These are phyloP conservation scores for Plectosphaerella sp. DNA, from an alignment of 2,329 filamentous ascomycete species.

Conservation along the genomic window DNA sequence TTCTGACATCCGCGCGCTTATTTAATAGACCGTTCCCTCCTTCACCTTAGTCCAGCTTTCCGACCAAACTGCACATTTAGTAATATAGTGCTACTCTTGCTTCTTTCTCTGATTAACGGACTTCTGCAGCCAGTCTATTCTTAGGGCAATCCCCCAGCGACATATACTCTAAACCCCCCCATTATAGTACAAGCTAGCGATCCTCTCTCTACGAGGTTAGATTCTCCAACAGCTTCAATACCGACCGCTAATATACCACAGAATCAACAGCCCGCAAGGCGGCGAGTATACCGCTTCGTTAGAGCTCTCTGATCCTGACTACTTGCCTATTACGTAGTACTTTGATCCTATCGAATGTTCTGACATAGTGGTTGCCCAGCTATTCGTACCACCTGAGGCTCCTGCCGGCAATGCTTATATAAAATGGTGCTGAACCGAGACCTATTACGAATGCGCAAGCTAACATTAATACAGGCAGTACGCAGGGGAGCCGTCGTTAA, in stretches of 20 bases:
- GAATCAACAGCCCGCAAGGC: not conserved
- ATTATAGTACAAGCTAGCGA: not conserved
- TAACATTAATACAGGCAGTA: not conserved
- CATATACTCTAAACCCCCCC: not conserved
- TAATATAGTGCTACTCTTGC: not conserved
- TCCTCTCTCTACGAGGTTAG: not conserved
- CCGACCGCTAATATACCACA: not conserved
- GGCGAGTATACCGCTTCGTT: not conserved
- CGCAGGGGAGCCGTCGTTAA: not conserved
- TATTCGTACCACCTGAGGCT: not conserved
- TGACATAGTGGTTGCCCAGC: not conserved
- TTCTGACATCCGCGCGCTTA: not conserved
- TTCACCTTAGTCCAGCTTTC: not conserved
- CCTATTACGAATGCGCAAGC: not conserved
- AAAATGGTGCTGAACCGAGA: not conserved
- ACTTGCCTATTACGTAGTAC: slow-evolving; percentile 1
- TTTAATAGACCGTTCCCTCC: not conserved
- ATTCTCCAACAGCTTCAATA: no score
- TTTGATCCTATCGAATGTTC: not conserved
- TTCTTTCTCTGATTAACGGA: not conserved
- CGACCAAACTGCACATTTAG: not conserved
- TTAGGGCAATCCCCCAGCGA: not conserved
- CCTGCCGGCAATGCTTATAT: not conserved
- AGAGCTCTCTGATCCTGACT: not conserved
- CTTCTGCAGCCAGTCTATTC: not conserved